Evolutionary conservation across 2,329 filamentous ascomycete species (phyloP).

Genomic region (Westerdykella ornata): DNA sequence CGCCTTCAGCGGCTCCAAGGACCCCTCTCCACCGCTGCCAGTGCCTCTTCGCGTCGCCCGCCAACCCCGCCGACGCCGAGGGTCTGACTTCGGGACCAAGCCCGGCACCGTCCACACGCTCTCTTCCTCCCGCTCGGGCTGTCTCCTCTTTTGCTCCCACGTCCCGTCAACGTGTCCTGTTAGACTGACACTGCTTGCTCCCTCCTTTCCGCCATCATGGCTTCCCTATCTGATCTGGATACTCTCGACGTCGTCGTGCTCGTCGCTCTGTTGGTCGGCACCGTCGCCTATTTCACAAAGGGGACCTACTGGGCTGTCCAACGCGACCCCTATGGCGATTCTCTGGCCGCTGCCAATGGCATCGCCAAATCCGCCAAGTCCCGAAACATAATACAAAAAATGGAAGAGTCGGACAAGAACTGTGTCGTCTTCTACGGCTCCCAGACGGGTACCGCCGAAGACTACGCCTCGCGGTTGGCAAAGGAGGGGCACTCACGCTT

Average conservation of each 20-base stretch:
- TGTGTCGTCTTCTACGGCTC: conserved; percentile 98
- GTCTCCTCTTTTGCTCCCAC: conserved; percentile 15
- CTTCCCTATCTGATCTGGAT: conserved; percentile 83
- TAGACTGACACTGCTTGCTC: conserved; percentile 9
- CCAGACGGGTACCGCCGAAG: conserved; percentile 95
- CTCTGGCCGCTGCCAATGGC: conserved; percentile 60
- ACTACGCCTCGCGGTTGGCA: conserved; percentile 90
- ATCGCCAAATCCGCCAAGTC: conserved; percentile 73
- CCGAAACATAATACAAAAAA: conserved; percentile 87
- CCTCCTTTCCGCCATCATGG: conserved; percentile 25
- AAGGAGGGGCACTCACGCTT: conserved; percentile 97
- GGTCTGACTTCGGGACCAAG: too few relatives aligned
- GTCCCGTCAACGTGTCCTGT: conserved; percentile 18
- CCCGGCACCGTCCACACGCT: too few relatives aligned
- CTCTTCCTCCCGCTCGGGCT: too few relatives aligned
- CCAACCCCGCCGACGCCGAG: too few relatives aligned
- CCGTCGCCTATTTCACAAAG: conserved; percentile 94
- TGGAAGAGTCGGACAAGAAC: conserved; percentile 94
- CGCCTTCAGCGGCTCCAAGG: not conserved
- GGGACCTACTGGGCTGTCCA: conserved; percentile 85
- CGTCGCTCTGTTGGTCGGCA: conserved; percentile 73
- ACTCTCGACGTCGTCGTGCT: conserved; percentile 93
- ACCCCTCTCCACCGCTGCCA: not conserved
- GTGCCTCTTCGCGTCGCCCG: too few relatives aligned
- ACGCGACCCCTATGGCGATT: conserved; percentile 80